Conservation (phyloP, 345 rosid species). For the Atalantia buxifolia region DNA sequence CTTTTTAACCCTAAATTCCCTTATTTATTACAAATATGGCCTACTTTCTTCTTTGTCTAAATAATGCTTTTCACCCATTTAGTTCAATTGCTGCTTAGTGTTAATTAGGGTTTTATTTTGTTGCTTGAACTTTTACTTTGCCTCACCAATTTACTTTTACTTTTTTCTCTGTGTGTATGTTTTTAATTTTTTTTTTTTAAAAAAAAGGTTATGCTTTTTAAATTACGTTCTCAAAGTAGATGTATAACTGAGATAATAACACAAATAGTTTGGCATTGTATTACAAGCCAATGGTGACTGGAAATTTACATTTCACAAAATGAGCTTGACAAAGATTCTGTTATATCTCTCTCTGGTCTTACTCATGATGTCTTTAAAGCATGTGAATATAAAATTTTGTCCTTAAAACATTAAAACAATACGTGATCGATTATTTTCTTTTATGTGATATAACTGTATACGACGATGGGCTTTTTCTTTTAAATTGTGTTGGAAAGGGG, state of each 20-base stretch:
- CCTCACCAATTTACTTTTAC: not conserved
- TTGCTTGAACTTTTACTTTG: not conserved
- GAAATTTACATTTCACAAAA: not conserved
- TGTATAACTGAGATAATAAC: not conserved
- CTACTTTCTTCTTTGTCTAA: not conserved
- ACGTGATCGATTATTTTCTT: not conserved
- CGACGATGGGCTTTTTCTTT: not conserved
- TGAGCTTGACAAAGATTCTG: not conserved
- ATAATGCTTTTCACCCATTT: not conserved
- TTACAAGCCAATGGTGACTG: not conserved
- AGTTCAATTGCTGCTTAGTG: not conserved
- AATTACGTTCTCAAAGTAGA: not conserved
- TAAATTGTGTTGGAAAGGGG: not conserved
- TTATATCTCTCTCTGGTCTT: no score
- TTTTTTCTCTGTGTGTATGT: not conserved
- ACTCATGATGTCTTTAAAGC: not conserved
- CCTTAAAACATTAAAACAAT: not conserved
- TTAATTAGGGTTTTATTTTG: not conserved
- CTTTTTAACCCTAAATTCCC: not conserved
- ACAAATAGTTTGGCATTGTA: not conserved
- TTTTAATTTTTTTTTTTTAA: not conserved
- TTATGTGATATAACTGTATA: not conserved
- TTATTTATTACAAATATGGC: not conserved
- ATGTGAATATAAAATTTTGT: not conserved
- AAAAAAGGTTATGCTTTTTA: not conserved